Percentiles rank a stretch among this genome's conserved stretches.
These are phyloP conservation scores for Suillus weaverae DNA, from an alignment of 768 basidiomycete genomes.

Conservation along the genomic window DNA sequence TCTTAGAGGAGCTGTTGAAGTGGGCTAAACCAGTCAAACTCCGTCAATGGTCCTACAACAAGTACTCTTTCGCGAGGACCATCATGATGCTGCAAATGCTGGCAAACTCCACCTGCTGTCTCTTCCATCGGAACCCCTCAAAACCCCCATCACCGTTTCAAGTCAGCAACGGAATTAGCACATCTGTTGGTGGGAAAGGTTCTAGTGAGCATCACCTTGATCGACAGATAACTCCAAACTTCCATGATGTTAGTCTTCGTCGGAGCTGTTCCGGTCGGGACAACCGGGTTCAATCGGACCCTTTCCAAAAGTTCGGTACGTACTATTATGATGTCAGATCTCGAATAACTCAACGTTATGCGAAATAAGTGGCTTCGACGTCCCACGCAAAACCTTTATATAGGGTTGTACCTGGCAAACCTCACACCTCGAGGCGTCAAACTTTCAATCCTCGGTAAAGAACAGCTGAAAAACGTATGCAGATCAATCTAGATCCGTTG, in stretches of 20 bases:
- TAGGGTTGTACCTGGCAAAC: no score
- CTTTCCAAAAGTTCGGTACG: not conserved
- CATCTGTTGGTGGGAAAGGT: not conserved
- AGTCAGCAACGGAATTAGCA: not conserved
- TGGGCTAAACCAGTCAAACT: not conserved
- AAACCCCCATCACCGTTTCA: not conserved
- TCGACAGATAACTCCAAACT: not conserved
- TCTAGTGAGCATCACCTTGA: not conserved
- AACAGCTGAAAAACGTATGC: not conserved
- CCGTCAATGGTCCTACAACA: not conserved
- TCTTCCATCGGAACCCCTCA: not conserved
- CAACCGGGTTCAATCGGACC: not conserved
- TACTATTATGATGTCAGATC: not conserved
- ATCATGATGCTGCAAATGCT: not conserved
- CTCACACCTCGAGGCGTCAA: not conserved
- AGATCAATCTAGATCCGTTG: not conserved
- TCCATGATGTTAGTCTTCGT: not conserved
- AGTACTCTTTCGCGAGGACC: not conserved
- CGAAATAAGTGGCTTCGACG: not conserved
- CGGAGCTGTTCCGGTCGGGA: not conserved
- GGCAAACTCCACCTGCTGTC: not conserved
- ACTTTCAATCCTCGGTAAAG: not conserved
- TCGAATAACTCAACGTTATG: not conserved
- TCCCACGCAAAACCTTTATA: not conserved
- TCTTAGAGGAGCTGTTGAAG: not conserved